Evolutionary conservation across 1,139 yeast species (phyloP), one percentile per base, ranked within the genome.

Genomic region (Pneumocystis canis): DNA sequence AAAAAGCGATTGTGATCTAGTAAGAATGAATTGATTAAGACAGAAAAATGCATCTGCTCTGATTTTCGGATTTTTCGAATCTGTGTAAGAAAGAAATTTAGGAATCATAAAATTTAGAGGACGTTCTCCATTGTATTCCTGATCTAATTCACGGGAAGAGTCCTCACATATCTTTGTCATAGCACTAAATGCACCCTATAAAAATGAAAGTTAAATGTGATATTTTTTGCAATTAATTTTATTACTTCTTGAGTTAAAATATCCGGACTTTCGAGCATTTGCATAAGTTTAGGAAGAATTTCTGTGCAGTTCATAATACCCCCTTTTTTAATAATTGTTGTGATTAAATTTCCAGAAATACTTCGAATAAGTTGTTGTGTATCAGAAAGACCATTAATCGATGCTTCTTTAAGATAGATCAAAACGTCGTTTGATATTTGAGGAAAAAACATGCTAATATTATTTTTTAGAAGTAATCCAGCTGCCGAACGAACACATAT

Each of bases 151-250:
- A 54, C 75, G 71, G 33, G 82, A 80, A 32, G 85, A 80, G 74
- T 92, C 97, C 72, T 92, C 97, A 77, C 96, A 88, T 61, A 92
- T 86, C 71, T 90, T 89, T 58, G 84, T 78, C 66, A 94, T 77
- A 0, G 97, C 92, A 68, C 87, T 79, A 75, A 89, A 82, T 25
- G 97, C 89, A 64, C 88, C 87, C 70, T 85, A 89, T 69, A 84
- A 86, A 25, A 79, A 76, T 20, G 75, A 73, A 1, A 74, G 73
- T 32, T 73, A 74, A 33, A 79, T 2, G 25, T 11, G 31, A 7
- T 14, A 3, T 47, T 47, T 70, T 30, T 77, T 77, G 14, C 14
- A 16, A 47, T 25, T 47, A 9, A n/a, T 25, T 47, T n/a, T 47
- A 47, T 47, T 47, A 47, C 54, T 16, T 47, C 54, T n/a, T 47